Percentiles rank a stretch among this genome's conserved stretches.
phyloP scores from a whole-genome alignment of 495 filamentous ascomycete species.

The Hypomontagnella submonticulosa region DNA sequence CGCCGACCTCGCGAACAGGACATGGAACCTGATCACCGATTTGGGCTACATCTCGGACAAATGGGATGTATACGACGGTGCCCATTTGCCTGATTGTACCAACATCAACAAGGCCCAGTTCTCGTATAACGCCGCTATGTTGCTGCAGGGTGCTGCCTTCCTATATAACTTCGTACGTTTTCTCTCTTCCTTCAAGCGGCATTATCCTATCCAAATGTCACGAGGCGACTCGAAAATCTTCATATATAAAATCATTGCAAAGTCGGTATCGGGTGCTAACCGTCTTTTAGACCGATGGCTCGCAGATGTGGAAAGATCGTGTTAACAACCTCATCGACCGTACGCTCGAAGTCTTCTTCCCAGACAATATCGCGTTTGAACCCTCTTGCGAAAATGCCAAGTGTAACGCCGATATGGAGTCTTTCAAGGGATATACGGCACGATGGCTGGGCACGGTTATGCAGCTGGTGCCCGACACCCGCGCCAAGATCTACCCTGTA shows the following conservation, averaged over 20 bases:
- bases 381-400: slow-evolving; percentile 65
- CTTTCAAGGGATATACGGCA: slow-evolving; percentile 75
- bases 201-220: not conserved
- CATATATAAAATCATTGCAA: not conserved
- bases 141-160: slow-evolving; percentile 66
- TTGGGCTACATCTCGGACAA: slow-evolving; percentile 54
- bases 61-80: slow-evolving; percentile 63
- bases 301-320: slow-evolving; percentile 56
- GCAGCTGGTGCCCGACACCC: slow-evolving; percentile 61
- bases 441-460: slow-evolving; percentile 73
- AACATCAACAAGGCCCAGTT: slow-evolving; percentile 57
- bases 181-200: not conserved
- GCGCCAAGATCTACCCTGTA: slow-evolving; percentile 54
- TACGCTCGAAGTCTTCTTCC: slow-evolving; percentile 57
- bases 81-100: slow-evolving; percentile 52
- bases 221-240: not conserved
- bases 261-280: slow-evolving; percentile 22
- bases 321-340: slow-evolving; percentile 56
- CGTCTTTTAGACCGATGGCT: slow-evolving; percentile 58
- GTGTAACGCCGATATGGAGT: slow-evolving; percentile 72
- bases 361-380: slow-evolving; percentile 61
- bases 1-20: slow-evolving; percentile 66
- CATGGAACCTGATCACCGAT: slow-evolving; percentile 64
- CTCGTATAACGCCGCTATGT: slow-evolving; percentile 70
- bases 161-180: slow-evolving; percentile 66